phyloP scores from a whole-genome alignment of 306 rosid genomes.

The Vigna unguiculata region DNA sequence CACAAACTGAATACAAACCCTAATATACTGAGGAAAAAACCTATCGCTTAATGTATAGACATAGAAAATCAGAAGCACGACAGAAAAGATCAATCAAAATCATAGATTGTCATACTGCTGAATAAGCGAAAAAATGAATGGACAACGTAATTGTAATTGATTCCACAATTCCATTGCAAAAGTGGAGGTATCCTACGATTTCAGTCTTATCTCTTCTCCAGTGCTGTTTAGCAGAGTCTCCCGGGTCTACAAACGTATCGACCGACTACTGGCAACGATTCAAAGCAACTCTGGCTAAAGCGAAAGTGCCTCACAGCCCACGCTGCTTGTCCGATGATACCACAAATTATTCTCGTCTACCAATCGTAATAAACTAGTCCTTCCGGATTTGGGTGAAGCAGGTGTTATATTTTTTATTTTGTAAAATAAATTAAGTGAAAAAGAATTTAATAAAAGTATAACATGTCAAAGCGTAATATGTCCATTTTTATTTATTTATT shows the following conservation, averaged over 20 bases:
- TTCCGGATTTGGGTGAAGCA: not conserved
- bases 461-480: too few species aligned
- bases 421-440: not conserved
- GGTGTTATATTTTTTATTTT: too few species aligned
- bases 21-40: not conserved
- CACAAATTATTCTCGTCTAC: not conserved
- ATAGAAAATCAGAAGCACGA: not conserved
- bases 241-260: not conserved
- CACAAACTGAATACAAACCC: not conserved
- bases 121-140: slow-evolving; percentile 14
- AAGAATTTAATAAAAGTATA: too few species aligned
- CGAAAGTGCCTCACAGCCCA: not conserved
- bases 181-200: not conserved
- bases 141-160: not conserved
- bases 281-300: not conserved
- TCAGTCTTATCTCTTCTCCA: slow-evolving; percentile 15
- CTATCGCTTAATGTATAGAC: not conserved
- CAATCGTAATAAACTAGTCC: not conserved
- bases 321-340: not conserved
- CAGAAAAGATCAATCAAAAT: slow-evolving; percentile 3
- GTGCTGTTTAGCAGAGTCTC: not conserved
- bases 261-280: not conserved
- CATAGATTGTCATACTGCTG: not conserved
- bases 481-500: too few species aligned
- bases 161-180: not conserved